These are phyloP conservation scores for Phytophthora ramorum DNA, from an alignment of 352 stramenopile genomes.

Conservation along the genomic window DNA sequence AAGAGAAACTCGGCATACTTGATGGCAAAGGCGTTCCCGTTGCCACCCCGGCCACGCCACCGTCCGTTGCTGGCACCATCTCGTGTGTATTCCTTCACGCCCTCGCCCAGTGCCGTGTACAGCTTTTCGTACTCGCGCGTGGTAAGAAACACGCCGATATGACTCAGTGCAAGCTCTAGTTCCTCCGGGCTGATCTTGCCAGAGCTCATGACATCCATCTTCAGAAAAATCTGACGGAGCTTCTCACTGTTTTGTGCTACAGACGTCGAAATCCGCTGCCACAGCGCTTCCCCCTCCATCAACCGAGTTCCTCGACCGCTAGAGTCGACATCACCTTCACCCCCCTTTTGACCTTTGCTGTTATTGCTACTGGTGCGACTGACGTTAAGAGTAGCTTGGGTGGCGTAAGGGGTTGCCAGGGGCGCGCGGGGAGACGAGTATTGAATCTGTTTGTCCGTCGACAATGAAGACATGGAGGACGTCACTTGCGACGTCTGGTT, in stretches of 20 bases:
- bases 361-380: conserved; percentile 4
- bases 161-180: conserved; percentile 71
- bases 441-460: conserved; percentile 27
- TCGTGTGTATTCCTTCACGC: conserved; percentile 36
- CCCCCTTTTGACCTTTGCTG: neutral
- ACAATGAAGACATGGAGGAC: conserved; percentile 26
- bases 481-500: conserved; percentile 20
- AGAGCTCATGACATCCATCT: conserved; percentile 79
- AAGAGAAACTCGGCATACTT: conserved; percentile 72
- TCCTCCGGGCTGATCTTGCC: conserved; percentile 71
- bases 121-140: conserved; percentile 69
- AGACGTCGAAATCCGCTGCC: conserved; percentile 58
- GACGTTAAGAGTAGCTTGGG: conserved; percentile 29
- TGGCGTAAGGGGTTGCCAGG: conserved; percentile 64
- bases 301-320: conserved; percentile 16
- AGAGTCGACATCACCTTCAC: conserved; percentile 1
- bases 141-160: conserved; percentile 80
- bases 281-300: conserved; percentile 61
- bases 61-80: conserved; percentile 30
- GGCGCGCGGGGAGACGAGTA: conserved; percentile 26
- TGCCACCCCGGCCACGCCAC: conserved; percentile 30
- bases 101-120: conserved; percentile 53
- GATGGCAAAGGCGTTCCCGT: conserved; percentile 44
- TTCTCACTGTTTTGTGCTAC: conserved; percentile 69
- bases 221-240: conserved; percentile 76